A percentile compares a stretch with the other conserved stretches of the same genome.
phyloP scores from a whole-genome alignment of 495 filamentous ascomycete genomes.

The Lichina pygmaea region DNA sequence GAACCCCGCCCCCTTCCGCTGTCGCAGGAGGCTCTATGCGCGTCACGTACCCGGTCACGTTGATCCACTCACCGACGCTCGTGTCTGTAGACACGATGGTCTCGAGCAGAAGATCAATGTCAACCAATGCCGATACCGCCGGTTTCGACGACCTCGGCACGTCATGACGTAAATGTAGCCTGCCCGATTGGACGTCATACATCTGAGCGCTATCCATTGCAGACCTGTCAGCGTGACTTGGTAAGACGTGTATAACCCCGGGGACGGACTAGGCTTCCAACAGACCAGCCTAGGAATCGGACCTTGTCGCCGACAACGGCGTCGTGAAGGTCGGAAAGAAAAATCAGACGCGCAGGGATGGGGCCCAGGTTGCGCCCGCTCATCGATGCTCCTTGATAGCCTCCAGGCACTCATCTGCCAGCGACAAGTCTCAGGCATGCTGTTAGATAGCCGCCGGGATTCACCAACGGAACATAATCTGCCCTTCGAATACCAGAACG shows the following conservation, averaged over 20 bases:
- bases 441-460: no score
- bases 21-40: constrained; percentile 3
- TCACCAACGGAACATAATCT: no score
- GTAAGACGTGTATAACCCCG: not conserved
- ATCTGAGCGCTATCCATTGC: constrained; percentile 27
- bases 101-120: constrained; percentile 43
- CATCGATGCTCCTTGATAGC: not conserved
- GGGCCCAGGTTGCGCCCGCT: constrained; percentile 27
- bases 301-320: constrained; percentile 41
- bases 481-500: no score
- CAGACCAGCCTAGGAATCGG: constrained; percentile 79
- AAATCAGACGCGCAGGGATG: constrained; percentile 34
- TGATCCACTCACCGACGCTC: constrained; percentile 65
- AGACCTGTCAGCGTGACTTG: constrained; percentile 9
- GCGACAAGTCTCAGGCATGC: no score
- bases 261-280: constrained; percentile 12
- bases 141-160: constrained; percentile 18
- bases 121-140: constrained; percentile 25
- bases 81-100: constrained; percentile 33
- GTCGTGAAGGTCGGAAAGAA: constrained; percentile 33
- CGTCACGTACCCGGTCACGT: constrained; percentile 62
- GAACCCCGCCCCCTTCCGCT: not conserved
- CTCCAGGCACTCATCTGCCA: not conserved
- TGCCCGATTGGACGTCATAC: constrained; percentile 33
- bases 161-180: constrained; percentile 38